phyloP scores from a whole-genome alignment of 2,329 filamentous ascomycete species.

The Colletotrichum orchidophilum region DNA sequence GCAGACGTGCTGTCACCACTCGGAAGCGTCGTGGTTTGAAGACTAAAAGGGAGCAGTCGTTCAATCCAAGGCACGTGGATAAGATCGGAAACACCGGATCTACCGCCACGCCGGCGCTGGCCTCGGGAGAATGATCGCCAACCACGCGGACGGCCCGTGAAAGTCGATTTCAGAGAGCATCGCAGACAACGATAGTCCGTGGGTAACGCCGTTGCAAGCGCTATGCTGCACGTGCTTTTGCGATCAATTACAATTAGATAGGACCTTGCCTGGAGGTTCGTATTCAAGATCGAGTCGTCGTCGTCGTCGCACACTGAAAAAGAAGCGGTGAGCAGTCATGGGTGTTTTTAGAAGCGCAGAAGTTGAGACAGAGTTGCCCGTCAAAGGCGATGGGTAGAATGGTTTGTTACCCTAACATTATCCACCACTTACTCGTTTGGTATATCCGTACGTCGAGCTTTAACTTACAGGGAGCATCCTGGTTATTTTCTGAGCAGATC shows the following conservation, averaged over 20 bases:
- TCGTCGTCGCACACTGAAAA: background rate
- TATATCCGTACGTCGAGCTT: background rate
- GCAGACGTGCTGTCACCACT: background rate
- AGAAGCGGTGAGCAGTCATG: background rate
- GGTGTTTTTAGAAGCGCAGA: background rate
- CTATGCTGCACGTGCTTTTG: background rate
- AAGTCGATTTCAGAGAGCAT: background rate
- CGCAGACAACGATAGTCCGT: background rate
- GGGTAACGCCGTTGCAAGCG: slow-evolving; percentile 7
- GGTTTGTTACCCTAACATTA: background rate
- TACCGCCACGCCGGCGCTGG: background rate
- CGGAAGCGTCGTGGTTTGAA: background rate
- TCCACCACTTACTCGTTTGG: background rate
- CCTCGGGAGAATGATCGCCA: background rate
- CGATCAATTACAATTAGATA: too few species aligned
- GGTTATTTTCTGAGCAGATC: background rate
- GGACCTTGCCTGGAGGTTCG: background rate
- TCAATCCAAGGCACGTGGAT: background rate
- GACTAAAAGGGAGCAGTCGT: background rate
- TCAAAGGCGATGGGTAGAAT: background rate
- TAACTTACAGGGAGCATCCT: background rate
- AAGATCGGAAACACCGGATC: slow-evolving; percentile 12
- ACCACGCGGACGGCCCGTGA: slow-evolving; percentile 5
- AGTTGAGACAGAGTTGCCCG: background rate
- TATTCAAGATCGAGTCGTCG: background rate